Evolutionary conservation across 2,329 filamentous ascomycete genomes (phyloP), one percentile per base, ranked within the genome.

Genomic region (Rhynchosporium agropyri): DNA sequence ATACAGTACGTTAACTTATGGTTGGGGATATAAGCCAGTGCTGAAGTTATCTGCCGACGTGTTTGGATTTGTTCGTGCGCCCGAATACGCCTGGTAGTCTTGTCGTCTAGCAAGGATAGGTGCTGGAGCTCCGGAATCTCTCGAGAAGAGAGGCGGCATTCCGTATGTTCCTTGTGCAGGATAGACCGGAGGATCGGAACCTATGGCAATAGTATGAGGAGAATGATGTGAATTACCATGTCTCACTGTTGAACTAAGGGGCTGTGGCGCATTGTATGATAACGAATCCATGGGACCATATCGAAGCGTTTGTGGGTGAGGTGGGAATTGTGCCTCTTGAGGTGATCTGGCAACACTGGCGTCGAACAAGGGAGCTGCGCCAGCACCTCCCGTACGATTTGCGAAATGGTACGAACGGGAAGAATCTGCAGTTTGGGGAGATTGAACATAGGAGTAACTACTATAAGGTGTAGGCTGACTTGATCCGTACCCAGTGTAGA

Each of bases 1-100:
- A 29, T n/a, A 49, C 1, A 20, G 15, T 20, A 6, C 4, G 20
- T n/a, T 12, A 6, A 7, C 15, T 48, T 49, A 48, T 5, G 29
- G 43, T 49, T 48, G 45, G 33, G 56, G 49, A 40, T 58, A 49
- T 12, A 58, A 33, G 33, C 56, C 31, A 31, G 38, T 46, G 15
- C 48, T 40, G 15, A 60, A 45, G 42, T 45, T 55, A 12, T 28
- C 49, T 26, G 58, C 58, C 26, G 58, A 48, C 58, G 48, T 46
- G 40, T 60, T 54, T 36, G 40, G 58, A 40, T 60, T 53, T 12
- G 50, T 9, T 15, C 56, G 31, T 40, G 56, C 3, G 2, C 12
- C 26, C 26, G 56, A 46, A n/a, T 36, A 49, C 29, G 42, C 29
- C 31, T 49, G 45, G 28, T 49, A 49, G 42, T 43, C 10, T 7